Conservation (phyloP, 441 rosid species). For the Populus hybrid region DNA sequence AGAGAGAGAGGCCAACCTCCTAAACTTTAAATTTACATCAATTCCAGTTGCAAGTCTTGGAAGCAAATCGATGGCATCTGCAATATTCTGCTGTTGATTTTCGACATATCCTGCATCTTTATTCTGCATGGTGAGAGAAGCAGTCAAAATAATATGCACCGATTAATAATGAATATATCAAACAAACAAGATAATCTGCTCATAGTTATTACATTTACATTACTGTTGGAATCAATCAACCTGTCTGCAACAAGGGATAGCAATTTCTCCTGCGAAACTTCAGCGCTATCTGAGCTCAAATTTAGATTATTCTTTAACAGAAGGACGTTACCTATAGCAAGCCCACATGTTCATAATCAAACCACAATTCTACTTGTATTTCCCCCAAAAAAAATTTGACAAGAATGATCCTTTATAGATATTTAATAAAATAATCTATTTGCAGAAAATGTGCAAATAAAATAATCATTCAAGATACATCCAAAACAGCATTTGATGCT, state of each 20-base stretch:
- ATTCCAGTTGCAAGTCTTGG: constrained; percentile 91
- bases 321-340: constrained; percentile 77
- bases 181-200: constrained; percentile 10
- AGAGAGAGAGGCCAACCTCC: constrained; percentile 52
- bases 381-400: neutral
- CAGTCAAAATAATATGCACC: constrained; percentile 15
- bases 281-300: constrained; percentile 67
- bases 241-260: constrained; percentile 81
- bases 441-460: neutral
- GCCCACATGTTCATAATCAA: constrained; percentile 22
- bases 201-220: constrained; percentile 59
- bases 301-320: constrained; percentile 78
- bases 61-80: constrained; percentile 95
- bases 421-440: neutral
- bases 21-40: constrained; percentile 91
- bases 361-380: constrained; percentile 4
- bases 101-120: constrained; percentile 86
- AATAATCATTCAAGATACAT: neutral
- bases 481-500: neutral
- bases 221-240: constrained; percentile 91
- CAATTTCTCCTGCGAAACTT: constrained; percentile 92
- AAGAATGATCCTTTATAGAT: neutral
- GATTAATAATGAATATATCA: constrained; percentile 4
- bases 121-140: constrained; percentile 43
- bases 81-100: constrained; percentile 93